A percentile compares a stretch with the other conserved stretches of the same genome.
Conservation (phyloP, 345 rosid species). For the Ceriops tagal region DNA sequence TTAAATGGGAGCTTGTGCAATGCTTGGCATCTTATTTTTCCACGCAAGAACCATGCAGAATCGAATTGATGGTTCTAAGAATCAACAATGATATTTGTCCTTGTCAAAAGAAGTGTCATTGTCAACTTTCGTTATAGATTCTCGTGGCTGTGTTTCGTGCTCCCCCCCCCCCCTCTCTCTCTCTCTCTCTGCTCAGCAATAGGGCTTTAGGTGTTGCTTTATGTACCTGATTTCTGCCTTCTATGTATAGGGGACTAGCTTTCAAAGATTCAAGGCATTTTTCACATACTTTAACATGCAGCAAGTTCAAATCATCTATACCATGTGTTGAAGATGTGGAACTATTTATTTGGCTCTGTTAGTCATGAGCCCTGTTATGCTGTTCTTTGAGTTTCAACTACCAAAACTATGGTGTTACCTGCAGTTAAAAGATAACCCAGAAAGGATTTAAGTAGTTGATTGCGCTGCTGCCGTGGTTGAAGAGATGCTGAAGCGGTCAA, state of each 20-base stretch:
- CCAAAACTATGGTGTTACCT: neutral
- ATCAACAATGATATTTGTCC: neutral
- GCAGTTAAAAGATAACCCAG: slow-evolving; percentile 85
- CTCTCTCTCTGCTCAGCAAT: neutral
- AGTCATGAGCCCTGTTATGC: neutral
- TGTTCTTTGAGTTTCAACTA: neutral
- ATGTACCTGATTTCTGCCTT: no score
- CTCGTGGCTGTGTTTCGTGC: neutral
- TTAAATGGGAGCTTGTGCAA: neutral
- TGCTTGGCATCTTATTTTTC: neutral
- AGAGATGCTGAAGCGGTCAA: slow-evolving; percentile 77
- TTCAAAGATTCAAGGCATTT: neutral
- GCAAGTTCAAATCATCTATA: neutral
- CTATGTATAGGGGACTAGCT: neutral
- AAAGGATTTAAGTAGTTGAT: slow-evolving; percentile 81
- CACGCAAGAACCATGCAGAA: neutral
- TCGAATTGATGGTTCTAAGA: neutral
- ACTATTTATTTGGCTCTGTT: neutral
- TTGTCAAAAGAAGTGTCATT: neutral
- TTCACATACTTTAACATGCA: neutral
- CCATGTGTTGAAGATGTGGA: neutral
- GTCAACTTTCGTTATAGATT: no score
- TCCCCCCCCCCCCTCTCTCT: neutral
- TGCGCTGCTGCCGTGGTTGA: slow-evolving; percentile 83
- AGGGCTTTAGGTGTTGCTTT: no score